Evolutionary conservation across 2,329 filamentous ascomycete genomes (phyloP), one percentile per base, ranked within the genome.

Genomic region (Aspergillus awamori): DNA sequence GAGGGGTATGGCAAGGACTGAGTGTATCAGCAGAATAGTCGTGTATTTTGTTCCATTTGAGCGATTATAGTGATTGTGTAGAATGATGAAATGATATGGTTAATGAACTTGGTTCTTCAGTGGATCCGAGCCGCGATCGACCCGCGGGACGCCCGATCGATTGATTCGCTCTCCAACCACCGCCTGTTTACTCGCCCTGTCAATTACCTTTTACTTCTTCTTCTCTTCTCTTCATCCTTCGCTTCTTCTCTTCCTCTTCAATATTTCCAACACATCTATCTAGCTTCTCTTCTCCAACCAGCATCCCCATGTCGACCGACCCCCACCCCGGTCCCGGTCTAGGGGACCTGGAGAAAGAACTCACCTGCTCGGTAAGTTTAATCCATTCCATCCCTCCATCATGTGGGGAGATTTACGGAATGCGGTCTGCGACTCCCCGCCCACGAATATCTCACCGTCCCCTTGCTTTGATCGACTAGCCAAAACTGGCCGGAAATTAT

Each of bases 351-450:
- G 95, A 97, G 81, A 94, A 89, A 78, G 95, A 99, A 85, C 82
- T 98, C 80, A 93, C 90, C 57, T 98, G 94, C 82, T 96, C 94
- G 75, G 93, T 97, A 85, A 80, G 90, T 86, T 86, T 15, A 49
- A 28, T 49, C 45, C 30, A 33, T 30, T 10, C 11, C 28, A 30
- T 30, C 10, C 28, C 10, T 48, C 28, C 38, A 28, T 24, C 15
- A 30, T 33, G 28, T 53, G 43, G 53, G 22, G 49, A 30, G 38
- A 30, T 33, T 22, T 26, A 13, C 49, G 36, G 38, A 59, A 58
- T 55, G 56, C 59, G 61, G 55, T 56, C 43, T 36, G 24, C 20
- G n/a, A 8, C 41, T 56, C 39, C 24, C 47, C 26, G 15, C 47
- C 47, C n/a, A 30, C 45, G 26, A 30, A 30, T 33, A 13, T 49